These are phyloP conservation scores for Eleusine coracana DNA, from an alignment of 176 grass and related monocot species.

Conservation along the genomic window DNA sequence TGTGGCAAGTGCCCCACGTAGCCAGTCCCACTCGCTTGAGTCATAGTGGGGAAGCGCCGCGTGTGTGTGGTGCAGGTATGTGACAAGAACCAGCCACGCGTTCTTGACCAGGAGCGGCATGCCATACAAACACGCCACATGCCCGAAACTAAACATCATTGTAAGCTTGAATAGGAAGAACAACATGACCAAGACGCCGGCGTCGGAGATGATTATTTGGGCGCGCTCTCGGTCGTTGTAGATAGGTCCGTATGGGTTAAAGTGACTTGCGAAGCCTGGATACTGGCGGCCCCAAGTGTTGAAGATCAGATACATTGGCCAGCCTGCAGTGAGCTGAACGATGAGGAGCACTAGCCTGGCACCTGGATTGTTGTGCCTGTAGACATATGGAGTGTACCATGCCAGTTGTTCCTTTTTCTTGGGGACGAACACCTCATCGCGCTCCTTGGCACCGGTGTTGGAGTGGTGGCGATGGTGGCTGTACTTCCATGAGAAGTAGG, in stretches of 20 bases:
- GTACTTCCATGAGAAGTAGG: conserved; percentile 98
- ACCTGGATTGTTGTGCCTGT: conserved; percentile 57
- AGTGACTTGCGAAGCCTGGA: conserved; percentile 89
- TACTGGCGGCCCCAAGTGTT: conserved; percentile 87
- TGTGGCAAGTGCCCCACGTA: conserved; percentile 49
- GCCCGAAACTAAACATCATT: conserved; percentile 64
- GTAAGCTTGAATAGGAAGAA: conserved; percentile 49
- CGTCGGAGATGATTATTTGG: conserved; percentile 84
- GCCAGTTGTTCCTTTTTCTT: conserved; percentile 56
- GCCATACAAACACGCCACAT: conserved; percentile 62
- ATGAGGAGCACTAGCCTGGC: conserved; percentile 56
- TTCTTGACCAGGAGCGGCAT: conserved; percentile 86
- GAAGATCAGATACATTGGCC: conserved; percentile 82
- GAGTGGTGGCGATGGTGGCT: conserved; percentile 96
- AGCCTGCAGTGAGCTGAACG: conserved; percentile 78
- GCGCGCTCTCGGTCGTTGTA: conserved; percentile 71
- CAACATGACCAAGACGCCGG: conserved; percentile 40
- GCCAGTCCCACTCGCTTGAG: conserved; percentile 74
- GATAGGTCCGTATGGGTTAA: conserved; percentile 75
- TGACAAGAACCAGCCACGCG: conserved; percentile 80
- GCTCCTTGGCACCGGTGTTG: conserved; percentile 81
- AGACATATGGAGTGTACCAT: conserved; percentile 67
- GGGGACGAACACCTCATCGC: conserved; percentile 92
- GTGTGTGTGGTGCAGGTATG: conserved; percentile 94
- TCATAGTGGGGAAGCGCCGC: conserved; percentile 87